Evolutionary conservation across 2,329 filamentous ascomycete genomes (phyloP).

Genomic region (Calonectria naviculata): DNA sequence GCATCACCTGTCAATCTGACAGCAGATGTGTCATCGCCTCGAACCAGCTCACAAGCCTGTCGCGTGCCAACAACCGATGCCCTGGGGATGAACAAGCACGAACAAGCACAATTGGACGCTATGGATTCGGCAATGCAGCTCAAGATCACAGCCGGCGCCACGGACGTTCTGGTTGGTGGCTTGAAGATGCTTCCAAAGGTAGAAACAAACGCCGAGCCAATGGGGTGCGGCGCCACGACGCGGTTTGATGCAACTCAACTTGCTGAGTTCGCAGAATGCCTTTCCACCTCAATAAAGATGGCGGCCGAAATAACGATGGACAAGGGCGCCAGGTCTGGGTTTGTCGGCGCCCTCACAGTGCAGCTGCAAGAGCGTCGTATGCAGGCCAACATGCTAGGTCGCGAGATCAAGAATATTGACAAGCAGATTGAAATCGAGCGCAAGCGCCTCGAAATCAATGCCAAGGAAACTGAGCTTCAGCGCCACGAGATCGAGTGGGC

Average conservation of each 20-base stretch:
- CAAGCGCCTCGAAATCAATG: neutral
- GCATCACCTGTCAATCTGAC: too few relatives aligned
- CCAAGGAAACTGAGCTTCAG: neutral
- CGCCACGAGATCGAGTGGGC: neutral
- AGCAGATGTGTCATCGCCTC: too few relatives aligned
- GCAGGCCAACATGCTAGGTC: conserved; percentile 16
- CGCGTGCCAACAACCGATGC: too few relatives aligned
- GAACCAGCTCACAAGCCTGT: too few relatives aligned
- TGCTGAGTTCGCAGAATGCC: neutral
- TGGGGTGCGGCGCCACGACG: neutral
- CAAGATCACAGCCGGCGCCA: too few relatives aligned
- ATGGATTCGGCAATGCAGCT: too few relatives aligned
- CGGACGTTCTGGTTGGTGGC: too few relatives aligned
- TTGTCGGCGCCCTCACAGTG: neutral
- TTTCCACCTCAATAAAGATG: neutral
- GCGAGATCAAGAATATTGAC: conserved; percentile 23
- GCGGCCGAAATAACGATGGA: neutral
- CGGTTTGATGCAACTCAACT: neutral
- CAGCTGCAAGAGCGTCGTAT: conserved; percentile 14
- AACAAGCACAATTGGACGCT: too few relatives aligned
- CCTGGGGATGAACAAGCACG: too few relatives aligned
- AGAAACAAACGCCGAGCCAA: neutral
- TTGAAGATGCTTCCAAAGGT: neutral
- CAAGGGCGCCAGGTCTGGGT: neutral
- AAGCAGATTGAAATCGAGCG: conserved; percentile 18